Evolutionary conservation across 1,284 basidiomycete species (phyloP), one percentile per base, ranked within the genome.

Genomic region (Irpex sp.): DNA sequence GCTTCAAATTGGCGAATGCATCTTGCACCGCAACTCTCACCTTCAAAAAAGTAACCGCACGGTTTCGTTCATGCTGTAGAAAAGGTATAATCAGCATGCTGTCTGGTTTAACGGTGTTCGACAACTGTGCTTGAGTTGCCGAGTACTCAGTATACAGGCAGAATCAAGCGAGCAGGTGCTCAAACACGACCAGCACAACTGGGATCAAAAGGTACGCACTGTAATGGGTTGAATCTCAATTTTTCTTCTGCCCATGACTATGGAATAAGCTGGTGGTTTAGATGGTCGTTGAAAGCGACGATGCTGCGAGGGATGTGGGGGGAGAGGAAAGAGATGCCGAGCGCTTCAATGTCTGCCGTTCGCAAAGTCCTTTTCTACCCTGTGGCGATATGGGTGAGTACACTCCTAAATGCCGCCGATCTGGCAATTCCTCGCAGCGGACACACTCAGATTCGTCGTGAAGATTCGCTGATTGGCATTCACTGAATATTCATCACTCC

Each of bases 31-130:
- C 51, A 31, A 59, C 63, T 13, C 56, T 54, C 33, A 84, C 92
- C 86, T 95, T 95, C 76, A 94, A 81, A 80, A 94, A 95, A 65
- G 93, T 95, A 68, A 95, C 94, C 65, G 89, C 89, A 66, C 94
- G 88, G 74, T 94, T 95, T 75, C 94, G 87, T 77, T 95, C 93
- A 78, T 95, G 92, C 90, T 92, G 79, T 73, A 76, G 68, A 74
- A 74, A 64, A 66, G 61, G 56, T 31, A 50, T 65, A 64, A 26
- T 26, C 26, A 26, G 26, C 26, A 26, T 26, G 26, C 26, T 26
- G 26, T 26, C 13, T 17, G 17, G 43, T 17, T 17, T 17, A 17
- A 17, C 43, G 13, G 17, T 13, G 17, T 13, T 13, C 11, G 17
- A 13, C 43, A 13, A 13, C 43, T 47, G 43, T 17, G 43, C 43